These are phyloP conservation scores for Ascoidea tarda DNA, from an alignment of 805 yeast species.

Conservation along the genomic window DNA sequence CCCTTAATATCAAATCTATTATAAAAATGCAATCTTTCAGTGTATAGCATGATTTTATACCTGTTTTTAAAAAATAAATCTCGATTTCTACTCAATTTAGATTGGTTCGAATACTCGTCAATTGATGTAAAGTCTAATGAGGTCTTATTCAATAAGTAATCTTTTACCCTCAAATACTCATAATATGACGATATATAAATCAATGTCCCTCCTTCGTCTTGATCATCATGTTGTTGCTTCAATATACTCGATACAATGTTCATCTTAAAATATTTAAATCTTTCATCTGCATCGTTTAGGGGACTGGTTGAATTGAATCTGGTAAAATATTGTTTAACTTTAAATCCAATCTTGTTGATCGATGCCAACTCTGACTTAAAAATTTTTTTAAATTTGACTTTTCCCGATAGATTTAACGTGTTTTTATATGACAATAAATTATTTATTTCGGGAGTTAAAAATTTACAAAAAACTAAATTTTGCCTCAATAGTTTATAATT, in stretches of 20 bases:
- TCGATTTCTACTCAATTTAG: conserved; percentile 60
- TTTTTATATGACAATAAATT: conserved; percentile 32
- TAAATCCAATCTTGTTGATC: conserved; percentile 51
- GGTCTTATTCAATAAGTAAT: conserved; percentile 42
- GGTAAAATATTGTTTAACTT: conserved; percentile 54
- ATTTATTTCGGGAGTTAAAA: conserved; percentile 69
- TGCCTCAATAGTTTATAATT: conserved; percentile 65
- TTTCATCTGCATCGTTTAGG: conserved; percentile 59
- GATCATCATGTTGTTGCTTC: conserved; percentile 27
- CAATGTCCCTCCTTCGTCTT: conserved; percentile 40
- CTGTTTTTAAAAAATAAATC: conserved; percentile 51
- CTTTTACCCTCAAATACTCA: conserved; percentile 70
- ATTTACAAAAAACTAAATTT: conserved; percentile 62
- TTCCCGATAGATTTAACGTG: conserved; percentile 45
- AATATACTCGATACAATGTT: conserved; percentile 59
- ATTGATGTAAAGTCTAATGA: conserved; percentile 52
- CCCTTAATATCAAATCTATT: conserved; percentile 78
- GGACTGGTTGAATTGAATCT: conserved; percentile 49
- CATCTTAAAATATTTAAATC: conserved; percentile 71
- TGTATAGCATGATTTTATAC: conserved; percentile 63
- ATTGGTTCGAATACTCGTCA: conserved; percentile 70
- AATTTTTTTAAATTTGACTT: conserved; percentile 36
- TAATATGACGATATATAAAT: conserved; percentile 76
- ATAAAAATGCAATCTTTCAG: conserved; percentile 89
- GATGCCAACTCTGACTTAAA: conserved; percentile 33